A percentile compares a stretch with the other conserved stretches of the same genome.
Conservation (phyloP, 2,329 filamentous ascomycete species). For the Phoma herbarum region DNA sequence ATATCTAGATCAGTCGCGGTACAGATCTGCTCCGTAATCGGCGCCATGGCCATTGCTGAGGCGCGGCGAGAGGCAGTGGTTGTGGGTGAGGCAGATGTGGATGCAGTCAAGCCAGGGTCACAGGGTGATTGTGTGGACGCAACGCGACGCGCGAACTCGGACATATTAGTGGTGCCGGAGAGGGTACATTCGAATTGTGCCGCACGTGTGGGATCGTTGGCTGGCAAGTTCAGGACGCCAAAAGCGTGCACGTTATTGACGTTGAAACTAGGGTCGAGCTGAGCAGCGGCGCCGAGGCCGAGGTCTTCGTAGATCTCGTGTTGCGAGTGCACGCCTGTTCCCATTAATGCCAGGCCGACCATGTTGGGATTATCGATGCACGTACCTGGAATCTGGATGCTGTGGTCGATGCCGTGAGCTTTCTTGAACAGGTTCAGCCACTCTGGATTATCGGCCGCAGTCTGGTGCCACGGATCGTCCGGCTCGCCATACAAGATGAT, state of each 20-base stretch:
- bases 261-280: conserved; percentile 43
- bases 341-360: not conserved
- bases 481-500: conserved; percentile 56
- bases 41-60: conserved; percentile 23
- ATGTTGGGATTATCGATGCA: not conserved
- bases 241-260: conserved; percentile 33
- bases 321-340: conserved; percentile 21
- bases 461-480: conserved; percentile 60
- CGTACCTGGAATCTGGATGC: conserved; percentile 22
- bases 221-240: conserved; percentile 18
- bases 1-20: conserved; percentile 8
- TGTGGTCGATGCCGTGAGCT: conserved; percentile 53
- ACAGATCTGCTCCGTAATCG: conserved; percentile 35
- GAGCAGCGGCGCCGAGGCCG: conserved; percentile 33
- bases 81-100: conserved; percentile 25
- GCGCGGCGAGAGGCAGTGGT: conserved; percentile 28
- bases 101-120: conserved; percentile 30
- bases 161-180: conserved; percentile 33
- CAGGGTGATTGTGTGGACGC: conserved; percentile 29
- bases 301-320: conserved; percentile 49
- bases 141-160: conserved; percentile 23
- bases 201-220: conserved; percentile 25
- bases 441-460: conserved; percentile 53
- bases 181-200: conserved; percentile 40
- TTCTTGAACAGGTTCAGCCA: conserved; percentile 61